Percentiles rank a stretch among this genome's conserved stretches.
Evolutionary conservation across 805 yeast genomes (phyloP).

Genomic region (Yamadazyma insecticola): DNA sequence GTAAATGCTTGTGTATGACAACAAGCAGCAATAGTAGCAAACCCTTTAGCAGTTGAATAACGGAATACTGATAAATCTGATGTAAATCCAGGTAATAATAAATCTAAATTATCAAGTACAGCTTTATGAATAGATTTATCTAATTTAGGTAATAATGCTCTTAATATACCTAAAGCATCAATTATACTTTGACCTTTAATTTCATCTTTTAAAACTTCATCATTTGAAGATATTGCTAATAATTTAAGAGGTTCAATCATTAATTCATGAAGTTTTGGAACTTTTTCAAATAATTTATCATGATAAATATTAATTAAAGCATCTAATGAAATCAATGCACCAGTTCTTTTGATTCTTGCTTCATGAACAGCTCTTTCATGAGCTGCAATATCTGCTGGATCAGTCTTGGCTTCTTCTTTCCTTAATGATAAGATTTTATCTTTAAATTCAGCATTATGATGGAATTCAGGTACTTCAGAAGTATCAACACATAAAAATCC

Average conservation of each 20-base stretch:
- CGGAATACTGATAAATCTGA: slow-evolving; percentile 80
- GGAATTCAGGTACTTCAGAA: slow-evolving; percentile 90
- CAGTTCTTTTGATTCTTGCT: slow-evolving; percentile 79
- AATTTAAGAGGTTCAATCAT: slow-evolving; percentile 62
- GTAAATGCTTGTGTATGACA: slow-evolving; percentile 72
- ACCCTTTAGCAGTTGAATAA: slow-evolving; percentile 84
- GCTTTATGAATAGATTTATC: slow-evolving; percentile 44
- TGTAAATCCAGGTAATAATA: slow-evolving; percentile 51
- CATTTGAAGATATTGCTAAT: slow-evolving; percentile 21
- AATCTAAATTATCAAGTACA: slow-evolving; percentile 38
- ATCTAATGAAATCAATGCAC: slow-evolving; percentile 71
- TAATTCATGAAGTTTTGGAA: slow-evolving; percentile 62
- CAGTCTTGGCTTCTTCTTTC: slow-evolving; percentile 69
- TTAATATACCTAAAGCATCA: slow-evolving; percentile 78
- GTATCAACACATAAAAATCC: slow-evolving; percentile 95
- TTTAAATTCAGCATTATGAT: slow-evolving; percentile 51
- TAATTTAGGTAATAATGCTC: slow-evolving; percentile 67
- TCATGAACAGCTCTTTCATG: slow-evolving; percentile 62
- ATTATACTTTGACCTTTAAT: slow-evolving; percentile 71
- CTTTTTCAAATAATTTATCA: slow-evolving; percentile 46
- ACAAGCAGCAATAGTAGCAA: slow-evolving; percentile 71
- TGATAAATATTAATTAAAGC: slow-evolving; percentile 52
- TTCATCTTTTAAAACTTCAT: slow-evolving; percentile 33
- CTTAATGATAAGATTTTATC: slow-evolving; percentile 66
- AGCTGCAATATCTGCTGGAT: slow-evolving; percentile 55